phyloP scores from a whole-genome alignment of 352 stramenopile genomes.

The Pseudoperonospora humuli region DNA sequence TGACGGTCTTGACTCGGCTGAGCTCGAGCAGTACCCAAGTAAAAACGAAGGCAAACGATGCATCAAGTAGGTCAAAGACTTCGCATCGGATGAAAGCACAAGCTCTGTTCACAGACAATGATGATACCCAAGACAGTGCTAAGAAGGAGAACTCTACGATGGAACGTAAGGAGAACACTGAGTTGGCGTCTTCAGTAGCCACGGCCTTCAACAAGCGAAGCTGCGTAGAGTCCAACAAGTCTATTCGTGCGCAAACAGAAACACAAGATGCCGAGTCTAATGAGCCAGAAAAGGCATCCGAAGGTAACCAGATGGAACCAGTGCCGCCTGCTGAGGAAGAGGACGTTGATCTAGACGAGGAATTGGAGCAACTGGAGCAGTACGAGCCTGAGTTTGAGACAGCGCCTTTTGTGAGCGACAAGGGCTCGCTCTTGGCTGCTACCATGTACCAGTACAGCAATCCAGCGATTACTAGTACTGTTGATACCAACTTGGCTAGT shows the following conservation, averaged over 20 bases:
- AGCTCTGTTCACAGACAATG: constrained; percentile 24
- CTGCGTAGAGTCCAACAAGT: constrained; percentile 10
- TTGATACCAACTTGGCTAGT: constrained; percentile 1
- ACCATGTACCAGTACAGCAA: constrained; percentile 36
- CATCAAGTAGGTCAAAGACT: constrained; percentile 12
- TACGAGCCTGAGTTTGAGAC: constrained; percentile 34
- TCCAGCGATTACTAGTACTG: not conserved
- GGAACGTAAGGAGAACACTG: not conserved
- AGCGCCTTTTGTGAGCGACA: constrained; percentile 32
- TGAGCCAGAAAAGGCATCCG: not conserved
- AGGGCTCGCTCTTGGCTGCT: constrained; percentile 30
- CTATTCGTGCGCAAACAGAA: not conserved
- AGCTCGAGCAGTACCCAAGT: constrained; percentile 11
- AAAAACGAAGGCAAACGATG: constrained; percentile 1
- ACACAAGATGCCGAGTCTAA: not conserved
- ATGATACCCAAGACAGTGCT: constrained; percentile 3
- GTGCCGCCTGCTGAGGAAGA: constrained; percentile 3
- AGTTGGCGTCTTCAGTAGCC: not conserved
- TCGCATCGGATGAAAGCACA: constrained; percentile 25
- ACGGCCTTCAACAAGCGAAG: constrained; percentile 12
- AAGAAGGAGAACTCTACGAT: constrained; percentile 6
- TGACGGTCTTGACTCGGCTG: constrained; percentile 15
- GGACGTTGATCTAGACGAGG: constrained; percentile 22
- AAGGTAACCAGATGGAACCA: constrained; percentile 6
- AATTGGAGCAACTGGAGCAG: constrained; percentile 33